A percentile compares a stretch with the other conserved stretches of the same genome.
phyloP scores from a whole-genome alignment of 2,329 filamentous ascomycete species.

The Lachnellula arida region DNA sequence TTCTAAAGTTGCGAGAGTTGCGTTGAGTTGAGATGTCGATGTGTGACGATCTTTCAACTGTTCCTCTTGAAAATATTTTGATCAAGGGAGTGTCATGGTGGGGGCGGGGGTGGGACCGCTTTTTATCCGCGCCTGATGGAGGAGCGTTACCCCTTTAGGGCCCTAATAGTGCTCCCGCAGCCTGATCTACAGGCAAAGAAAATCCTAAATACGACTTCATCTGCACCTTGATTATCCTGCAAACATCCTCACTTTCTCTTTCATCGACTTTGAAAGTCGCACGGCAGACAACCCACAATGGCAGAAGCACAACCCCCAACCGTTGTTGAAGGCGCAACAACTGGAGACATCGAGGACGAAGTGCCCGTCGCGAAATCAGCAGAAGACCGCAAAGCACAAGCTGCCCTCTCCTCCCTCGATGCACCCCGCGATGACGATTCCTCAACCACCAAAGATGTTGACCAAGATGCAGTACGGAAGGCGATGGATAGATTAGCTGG shows the following conservation, averaged over 20 bases:
- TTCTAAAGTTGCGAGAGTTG: no score
- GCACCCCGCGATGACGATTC: slow-evolving; percentile 43
- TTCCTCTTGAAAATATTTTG: no score
- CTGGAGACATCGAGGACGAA: slow-evolving; percentile 55
- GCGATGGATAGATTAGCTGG: slow-evolving; percentile 62
- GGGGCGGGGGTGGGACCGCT: no score
- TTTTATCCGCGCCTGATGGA: no score
- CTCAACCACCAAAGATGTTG: slow-evolving; percentile 43
- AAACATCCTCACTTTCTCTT: background rate
- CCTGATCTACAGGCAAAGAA: background rate
- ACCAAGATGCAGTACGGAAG: slow-evolving; percentile 67
- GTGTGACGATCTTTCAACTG: no score
- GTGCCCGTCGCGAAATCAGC: slow-evolving; percentile 53
- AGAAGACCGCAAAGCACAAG: slow-evolving; percentile 73
- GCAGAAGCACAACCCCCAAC: slow-evolving; percentile 56
- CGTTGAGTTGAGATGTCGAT: no score
- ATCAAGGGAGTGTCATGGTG: no score
- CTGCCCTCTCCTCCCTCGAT: slow-evolving; percentile 68
- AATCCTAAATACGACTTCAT: background rate
- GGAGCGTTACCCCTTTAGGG: background rate
- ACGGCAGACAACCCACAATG: slow-evolving; percentile 40
- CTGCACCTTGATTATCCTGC: background rate
- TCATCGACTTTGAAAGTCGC: background rate
- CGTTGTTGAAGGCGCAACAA: slow-evolving; percentile 55
- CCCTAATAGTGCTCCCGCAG: background rate